Conservation (phyloP, 148 eudicot genomes). For the Rhododendron henanense region DNA sequence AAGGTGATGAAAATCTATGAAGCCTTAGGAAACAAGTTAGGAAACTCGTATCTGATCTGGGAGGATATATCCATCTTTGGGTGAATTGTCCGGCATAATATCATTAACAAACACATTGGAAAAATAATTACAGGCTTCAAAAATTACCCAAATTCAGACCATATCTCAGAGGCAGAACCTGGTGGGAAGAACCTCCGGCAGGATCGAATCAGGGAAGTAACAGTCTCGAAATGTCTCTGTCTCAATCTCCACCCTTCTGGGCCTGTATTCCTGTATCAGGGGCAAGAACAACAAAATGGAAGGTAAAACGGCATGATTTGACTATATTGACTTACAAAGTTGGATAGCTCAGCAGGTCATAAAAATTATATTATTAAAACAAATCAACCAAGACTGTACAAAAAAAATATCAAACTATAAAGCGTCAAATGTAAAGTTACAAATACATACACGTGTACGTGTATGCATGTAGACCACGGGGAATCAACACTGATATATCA, state of each 20-base stretch:
- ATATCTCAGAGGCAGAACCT: slow-evolving; percentile 88
- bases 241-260: slow-evolving; percentile 98
- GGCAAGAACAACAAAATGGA: neutral
- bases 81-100: neutral
- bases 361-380: neutral
- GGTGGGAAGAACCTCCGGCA: slow-evolving; percentile 87
- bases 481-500: neutral
- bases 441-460: neutral
- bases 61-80: neutral
- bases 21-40: neutral
- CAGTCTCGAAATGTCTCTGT: slow-evolving; percentile 89
- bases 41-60: neutral
- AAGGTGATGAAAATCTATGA: neutral
- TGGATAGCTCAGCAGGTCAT: neutral
- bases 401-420: neutral
- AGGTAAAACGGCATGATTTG: neutral
- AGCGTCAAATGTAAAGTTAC: neutral
- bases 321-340: neutral
- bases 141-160: slow-evolving; percentile 91
- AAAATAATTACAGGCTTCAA: slow-evolving; percentile 3
- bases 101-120: neutral
- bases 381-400: neutral
- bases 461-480: neutral
- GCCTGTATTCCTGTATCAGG: slow-evolving; percentile 65
- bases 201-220: slow-evolving; percentile 91